Conservation (phyloP, 2,329 filamentous ascomycete species). For the Ophiostoma populinum region DNA sequence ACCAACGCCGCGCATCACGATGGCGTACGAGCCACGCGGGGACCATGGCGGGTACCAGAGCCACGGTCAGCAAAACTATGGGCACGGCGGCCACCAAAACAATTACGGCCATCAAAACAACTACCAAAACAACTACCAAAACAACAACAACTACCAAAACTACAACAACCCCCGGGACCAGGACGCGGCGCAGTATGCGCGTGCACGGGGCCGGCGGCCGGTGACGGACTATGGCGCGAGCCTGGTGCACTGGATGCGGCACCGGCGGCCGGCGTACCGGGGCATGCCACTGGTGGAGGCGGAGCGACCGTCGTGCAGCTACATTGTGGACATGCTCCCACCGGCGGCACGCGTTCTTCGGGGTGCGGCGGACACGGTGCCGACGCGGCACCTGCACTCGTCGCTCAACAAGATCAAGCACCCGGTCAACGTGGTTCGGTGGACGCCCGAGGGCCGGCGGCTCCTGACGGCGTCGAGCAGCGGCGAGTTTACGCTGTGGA, state of each 20-base stretch:
- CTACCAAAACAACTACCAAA: too few relatives aligned
- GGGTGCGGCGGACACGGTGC: constrained; percentile 69
- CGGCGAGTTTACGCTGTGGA: constrained; percentile 97
- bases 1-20: constrained; percentile 6
- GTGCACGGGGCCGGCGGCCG: constrained; percentile 29
- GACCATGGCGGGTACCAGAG: constrained; percentile 7
- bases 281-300: constrained; percentile 54
- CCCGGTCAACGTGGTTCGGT: constrained; percentile 88
- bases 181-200: constrained; percentile 6
- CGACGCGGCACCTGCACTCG: constrained; percentile 92
- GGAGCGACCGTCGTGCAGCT: constrained; percentile 76
- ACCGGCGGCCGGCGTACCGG: constrained; percentile 60
- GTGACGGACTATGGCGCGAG: constrained; percentile 89
- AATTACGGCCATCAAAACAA: too few relatives aligned
- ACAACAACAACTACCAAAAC: too few relatives aligned
- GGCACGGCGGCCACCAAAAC: constrained; percentile 2
- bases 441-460: constrained; percentile 89
- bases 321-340: constrained; percentile 85
- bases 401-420: constrained; percentile 97
- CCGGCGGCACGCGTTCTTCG: constrained; percentile 59
- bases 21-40: constrained; percentile 13
- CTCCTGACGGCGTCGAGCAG: constrained; percentile 88
- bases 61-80: not conserved
- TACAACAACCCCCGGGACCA: too few relatives aligned
- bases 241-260: constrained; percentile 78